phyloP scores from a whole-genome alignment of 169 alveolate genomes.

The Toxoplasma gondii region DNA sequence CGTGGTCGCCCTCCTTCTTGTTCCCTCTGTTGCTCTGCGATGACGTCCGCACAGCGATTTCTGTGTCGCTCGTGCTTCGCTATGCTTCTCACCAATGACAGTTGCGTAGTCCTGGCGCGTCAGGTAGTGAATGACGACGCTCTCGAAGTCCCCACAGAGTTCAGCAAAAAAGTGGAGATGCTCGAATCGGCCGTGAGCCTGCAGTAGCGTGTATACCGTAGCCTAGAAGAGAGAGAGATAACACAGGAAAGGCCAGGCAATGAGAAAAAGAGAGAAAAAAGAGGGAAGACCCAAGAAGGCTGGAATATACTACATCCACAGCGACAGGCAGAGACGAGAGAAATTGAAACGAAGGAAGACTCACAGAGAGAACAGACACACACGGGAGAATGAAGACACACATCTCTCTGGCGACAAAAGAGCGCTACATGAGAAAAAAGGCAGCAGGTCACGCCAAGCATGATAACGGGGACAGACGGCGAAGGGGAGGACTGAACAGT shows the following conservation, averaged over 20 bases:
- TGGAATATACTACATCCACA: background rate
- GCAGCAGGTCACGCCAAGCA: background rate
- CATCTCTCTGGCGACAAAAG: too few relatives aligned
- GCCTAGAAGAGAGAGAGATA: background rate
- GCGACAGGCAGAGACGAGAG: background rate
- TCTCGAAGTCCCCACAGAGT: slow-evolving; percentile 35
- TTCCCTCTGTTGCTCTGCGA: too few relatives aligned
- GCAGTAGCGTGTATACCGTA: slow-evolving; percentile 26
- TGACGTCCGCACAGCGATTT: too few relatives aligned
- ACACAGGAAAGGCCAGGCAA: background rate
- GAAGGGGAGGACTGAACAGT: background rate
- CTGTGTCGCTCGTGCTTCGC: too few relatives aligned
- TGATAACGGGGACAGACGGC: background rate
- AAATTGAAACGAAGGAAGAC: background rate
- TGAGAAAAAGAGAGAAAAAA: background rate
- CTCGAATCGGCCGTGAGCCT: slow-evolving; percentile 23
- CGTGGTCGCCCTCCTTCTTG: too few relatives aligned
- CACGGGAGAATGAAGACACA: background rate
- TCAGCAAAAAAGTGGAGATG: slow-evolving; percentile 30
- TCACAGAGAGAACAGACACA: background rate
- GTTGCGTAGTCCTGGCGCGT: slow-evolving; percentile 3
- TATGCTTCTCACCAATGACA: background rate
- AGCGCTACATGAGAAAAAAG: background rate
- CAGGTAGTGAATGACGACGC: slow-evolving; percentile 15
- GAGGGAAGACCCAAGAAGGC: background rate